Evolutionary conservation across 257 asterid species (phyloP), one percentile per base, ranked within the genome.

Genomic region (Mentha longifolia): DNA sequence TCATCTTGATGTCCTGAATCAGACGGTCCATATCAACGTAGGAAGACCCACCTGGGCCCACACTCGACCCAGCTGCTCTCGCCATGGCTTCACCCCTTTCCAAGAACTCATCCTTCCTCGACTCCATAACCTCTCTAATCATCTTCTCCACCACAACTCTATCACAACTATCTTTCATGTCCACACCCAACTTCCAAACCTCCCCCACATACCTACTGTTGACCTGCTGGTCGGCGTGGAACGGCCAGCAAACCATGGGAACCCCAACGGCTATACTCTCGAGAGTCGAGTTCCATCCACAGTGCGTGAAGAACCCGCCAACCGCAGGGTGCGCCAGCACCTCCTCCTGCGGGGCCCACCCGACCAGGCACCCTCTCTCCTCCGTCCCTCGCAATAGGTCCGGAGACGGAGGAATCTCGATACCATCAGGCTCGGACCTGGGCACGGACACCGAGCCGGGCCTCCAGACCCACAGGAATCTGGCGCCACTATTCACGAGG

Each of bases 101-200:
- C 72, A 49, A 70, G 68, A 86, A 88, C 33, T 83, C 85, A 15
- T 79, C 83, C 19, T 80, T 88, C 33, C 74, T 83, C 68, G 20
- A 68, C 14, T 67, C 90, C 92, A 86, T 86, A 5, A 86, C 8
- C 41, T 86, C 90, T 39, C 79, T 78, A 0, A 88, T 49, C 80
- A 72, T 83, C 50, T 55, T 74, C 61, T 81, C 89, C 4, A 86
- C 65, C 0, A 65, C 65, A 9, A 61, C 84, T 50, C 95, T 73
- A 17, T 86, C 83, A 16, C 92, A 86, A 0, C 59, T 78, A 11
- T 88, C 95, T 22, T 88, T 88, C 89, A 88, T 81, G 73, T 87
- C 88, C 65, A 83, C 15, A 1, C 91, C 91, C 1, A 86, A 0
- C 66, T 70, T 82, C 89, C 88, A 85, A 7, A 83, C 82, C 28